Evolutionary conservation across 1,284 basidiomycete genomes (phyloP).

Genomic region (Caloboletus inedulis): DNA sequence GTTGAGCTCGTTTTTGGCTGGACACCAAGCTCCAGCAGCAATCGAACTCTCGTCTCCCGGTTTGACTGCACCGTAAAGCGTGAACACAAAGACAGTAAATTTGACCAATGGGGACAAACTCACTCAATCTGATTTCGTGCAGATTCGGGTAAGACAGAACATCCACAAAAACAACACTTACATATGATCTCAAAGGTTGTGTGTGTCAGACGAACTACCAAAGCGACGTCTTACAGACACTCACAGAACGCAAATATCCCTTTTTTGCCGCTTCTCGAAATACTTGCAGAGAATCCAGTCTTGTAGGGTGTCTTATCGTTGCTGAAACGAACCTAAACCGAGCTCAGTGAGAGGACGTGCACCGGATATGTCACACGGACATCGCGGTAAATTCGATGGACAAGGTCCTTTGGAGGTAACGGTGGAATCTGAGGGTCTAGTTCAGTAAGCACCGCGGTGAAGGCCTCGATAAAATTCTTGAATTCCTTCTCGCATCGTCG

Average conservation of each 20-base stretch:
- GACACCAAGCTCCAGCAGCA: conserved; percentile 83
- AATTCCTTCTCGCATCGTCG: conserved; percentile 84
- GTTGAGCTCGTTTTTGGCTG: conserved; percentile 73
- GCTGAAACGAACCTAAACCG: conserved; percentile 75
- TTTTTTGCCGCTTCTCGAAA: conserved; percentile 77
- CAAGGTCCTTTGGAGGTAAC: conserved; percentile 82
- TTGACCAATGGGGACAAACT: background rate
- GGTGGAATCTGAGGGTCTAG: conserved; percentile 80
- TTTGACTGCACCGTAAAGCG: conserved; percentile 47
- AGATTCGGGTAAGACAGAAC: background rate
- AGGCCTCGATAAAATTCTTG: conserved; percentile 74
- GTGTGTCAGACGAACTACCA: conserved; percentile 10
- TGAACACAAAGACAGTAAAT: background rate
- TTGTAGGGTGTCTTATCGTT: conserved; percentile 96
- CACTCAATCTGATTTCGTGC: conserved; percentile 21
- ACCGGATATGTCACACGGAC: conserved; percentile 43
- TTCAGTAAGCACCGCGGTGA: conserved; percentile 64
- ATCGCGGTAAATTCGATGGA: conserved; percentile 82
- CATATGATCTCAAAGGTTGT: conserved; percentile 39
- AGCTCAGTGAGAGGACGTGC: background rate
- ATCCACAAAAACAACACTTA: conserved; percentile 18
- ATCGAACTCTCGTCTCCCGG: conserved; percentile 68
- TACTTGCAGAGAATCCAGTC: conserved; percentile 69
- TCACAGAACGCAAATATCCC: conserved; percentile 74
- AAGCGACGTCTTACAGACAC: conserved; percentile 27